Evolutionary conservation across 2,329 filamentous ascomycete species (phyloP).

Genomic region (Aspergillus ochraceoroseus): DNA sequence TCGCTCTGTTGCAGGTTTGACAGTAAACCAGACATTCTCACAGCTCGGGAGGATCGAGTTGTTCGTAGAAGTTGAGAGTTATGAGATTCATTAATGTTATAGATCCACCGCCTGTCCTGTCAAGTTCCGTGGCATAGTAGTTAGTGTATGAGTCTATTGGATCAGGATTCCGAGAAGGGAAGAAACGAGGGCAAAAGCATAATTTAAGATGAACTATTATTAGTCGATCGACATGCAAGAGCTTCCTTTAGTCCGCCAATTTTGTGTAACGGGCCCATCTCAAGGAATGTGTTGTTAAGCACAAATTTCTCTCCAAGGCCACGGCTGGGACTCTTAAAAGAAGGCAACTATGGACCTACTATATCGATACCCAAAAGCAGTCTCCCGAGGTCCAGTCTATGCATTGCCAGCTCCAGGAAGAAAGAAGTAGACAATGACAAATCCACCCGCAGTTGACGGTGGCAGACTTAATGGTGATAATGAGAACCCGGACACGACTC

Average conservation of each 20-base stretch:
- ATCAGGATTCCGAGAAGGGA: background rate
- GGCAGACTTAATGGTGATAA: background rate
- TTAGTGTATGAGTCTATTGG: slow-evolving; percentile 2
- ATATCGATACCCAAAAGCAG: too few species aligned
- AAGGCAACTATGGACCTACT: too few species aligned
- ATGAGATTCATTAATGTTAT: too few species aligned
- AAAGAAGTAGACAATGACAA: background rate
- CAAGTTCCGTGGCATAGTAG: background rate
- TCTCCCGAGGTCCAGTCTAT: background rate
- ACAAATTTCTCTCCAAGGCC: background rate
- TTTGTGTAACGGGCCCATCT: background rate
- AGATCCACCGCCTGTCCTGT: too few species aligned
- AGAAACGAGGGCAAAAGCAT: background rate
- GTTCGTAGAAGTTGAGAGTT: too few species aligned
- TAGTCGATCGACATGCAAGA: background rate
- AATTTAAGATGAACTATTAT: background rate
- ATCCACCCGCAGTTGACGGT: background rate
- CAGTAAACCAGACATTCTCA: too few species aligned
- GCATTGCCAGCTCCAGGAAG: too few species aligned
- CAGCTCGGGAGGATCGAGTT: too few species aligned
- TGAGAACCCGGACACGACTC: background rate
- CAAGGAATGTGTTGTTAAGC: background rate
- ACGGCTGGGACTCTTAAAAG: too few species aligned
- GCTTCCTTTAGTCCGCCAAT: background rate
- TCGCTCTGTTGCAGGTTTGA: too few species aligned